A percentile compares a stretch with the other conserved stretches of the same genome.
phyloP scores from a whole-genome alignment of 208 protist species.

The Endotrypanum monterogeii region DNA sequence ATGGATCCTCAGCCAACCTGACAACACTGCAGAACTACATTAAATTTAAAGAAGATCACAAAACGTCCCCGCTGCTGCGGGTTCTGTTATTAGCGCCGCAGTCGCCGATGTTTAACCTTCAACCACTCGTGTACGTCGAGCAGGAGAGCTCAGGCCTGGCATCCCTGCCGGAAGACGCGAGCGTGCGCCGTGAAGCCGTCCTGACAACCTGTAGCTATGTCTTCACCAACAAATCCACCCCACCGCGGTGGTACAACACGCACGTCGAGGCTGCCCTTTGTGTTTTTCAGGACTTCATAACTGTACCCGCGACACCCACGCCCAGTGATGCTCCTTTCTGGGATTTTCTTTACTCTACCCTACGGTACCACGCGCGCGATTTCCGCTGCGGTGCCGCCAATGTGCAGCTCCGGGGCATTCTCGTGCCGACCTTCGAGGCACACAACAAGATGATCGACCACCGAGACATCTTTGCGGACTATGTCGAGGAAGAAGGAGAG shows the following conservation, averaged over 20 bases:
- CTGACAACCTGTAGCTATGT: slow-evolving; percentile 7
- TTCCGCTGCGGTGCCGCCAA: slow-evolving; percentile 14
- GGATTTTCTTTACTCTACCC: slow-evolving; percentile 19
- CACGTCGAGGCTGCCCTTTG: slow-evolving; percentile 2
- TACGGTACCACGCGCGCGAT: slow-evolving; percentile 17
- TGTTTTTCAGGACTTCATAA: slow-evolving; percentile 10
- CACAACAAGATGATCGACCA: neutral
- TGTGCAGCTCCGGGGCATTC: slow-evolving; percentile 25
- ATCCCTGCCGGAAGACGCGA: neutral
- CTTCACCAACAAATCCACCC: neutral
- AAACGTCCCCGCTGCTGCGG: slow-evolving; percentile 7
- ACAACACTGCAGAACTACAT: slow-evolving; percentile 14
- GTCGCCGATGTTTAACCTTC: neutral
- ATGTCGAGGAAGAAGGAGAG: neutral
- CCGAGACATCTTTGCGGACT: slow-evolving; percentile 22
- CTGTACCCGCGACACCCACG: neutral
- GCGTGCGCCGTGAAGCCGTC: neutral
- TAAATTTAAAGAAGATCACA: neutral
- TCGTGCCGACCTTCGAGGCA: slow-evolving; percentile 21
- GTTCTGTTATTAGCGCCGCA: slow-evolving; percentile 11
- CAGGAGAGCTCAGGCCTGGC: neutral
- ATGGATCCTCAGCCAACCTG: neutral
- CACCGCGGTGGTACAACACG: neutral
- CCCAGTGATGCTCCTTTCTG: slow-evolving; percentile 29
- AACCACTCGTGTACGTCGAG: slow-evolving; percentile 18